phyloP scores from a whole-genome alignment of 768 basidiomycete species.

The Dendrothele bispora region DNA sequence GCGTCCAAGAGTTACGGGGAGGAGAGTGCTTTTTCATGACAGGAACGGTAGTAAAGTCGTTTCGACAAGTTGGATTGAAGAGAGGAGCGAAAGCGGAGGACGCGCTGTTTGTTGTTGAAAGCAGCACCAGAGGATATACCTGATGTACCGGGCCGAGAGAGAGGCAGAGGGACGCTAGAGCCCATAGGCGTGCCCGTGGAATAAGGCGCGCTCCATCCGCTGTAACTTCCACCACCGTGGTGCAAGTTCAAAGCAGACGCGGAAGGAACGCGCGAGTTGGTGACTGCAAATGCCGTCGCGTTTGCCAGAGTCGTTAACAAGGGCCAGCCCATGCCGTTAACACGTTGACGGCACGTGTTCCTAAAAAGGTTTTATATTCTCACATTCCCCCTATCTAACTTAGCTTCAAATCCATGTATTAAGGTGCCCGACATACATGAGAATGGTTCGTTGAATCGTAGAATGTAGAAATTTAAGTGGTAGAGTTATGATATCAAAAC shows the following conservation, averaged over 20 bases:
- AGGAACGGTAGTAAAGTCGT: constrained; percentile 2
- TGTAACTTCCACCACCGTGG: neutral
- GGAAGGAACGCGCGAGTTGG: neutral
- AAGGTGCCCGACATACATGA: no score
- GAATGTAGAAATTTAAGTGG: no score
- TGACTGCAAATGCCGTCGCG: constrained; percentile 5
- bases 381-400: no score
- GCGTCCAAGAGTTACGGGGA: constrained; percentile 3
- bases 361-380: no score
- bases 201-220: neutral
- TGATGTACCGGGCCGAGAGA: neutral
- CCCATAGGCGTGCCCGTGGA: neutral
- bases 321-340: no score
- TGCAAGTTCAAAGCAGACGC: neutral
- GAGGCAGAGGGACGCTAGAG: no score
- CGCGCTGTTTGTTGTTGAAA: neutral
- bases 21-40: constrained; percentile 1
- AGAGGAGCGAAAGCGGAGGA: neutral
- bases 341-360: no score
- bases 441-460: no score
- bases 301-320: constrained; percentile 5
- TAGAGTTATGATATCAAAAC: no score
- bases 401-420: no score
- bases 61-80: no score
- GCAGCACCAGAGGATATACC: neutral